Evolutionary conservation across 2,329 filamentous ascomycete species (phyloP).

Genomic region (Uncinocarpus reesii): DNA sequence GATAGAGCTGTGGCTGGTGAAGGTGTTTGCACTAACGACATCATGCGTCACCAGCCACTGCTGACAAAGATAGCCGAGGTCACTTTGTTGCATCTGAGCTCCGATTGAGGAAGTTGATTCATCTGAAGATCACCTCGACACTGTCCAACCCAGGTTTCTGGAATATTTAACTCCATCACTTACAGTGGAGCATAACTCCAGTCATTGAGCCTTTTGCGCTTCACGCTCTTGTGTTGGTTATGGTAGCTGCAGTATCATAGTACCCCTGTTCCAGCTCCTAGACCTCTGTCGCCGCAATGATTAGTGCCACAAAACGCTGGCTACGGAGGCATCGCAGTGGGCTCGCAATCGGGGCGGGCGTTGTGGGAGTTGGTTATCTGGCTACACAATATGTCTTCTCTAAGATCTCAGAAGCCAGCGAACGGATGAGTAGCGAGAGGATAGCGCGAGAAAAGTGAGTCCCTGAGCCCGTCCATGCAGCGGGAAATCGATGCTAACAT

Average conservation of each 20-base stretch:
- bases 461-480: not conserved
- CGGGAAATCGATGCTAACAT: not conserved
- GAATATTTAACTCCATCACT: not conserved
- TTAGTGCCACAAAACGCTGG: constrained; percentile 74
- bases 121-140: not conserved
- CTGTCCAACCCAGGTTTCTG: not conserved
- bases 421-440: constrained; percentile 92
- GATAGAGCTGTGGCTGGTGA: not conserved
- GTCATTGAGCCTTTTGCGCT: not conserved
- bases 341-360: constrained; percentile 75
- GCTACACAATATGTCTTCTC: constrained; percentile 84
- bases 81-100: not conserved
- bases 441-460: constrained; percentile 92
- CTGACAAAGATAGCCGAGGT: constrained; percentile 10
- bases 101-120: not conserved
- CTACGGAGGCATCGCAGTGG: constrained; percentile 82
- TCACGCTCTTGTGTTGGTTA: not conserved
- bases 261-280: not conserved
- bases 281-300: constrained; percentile 38
- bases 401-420: constrained; percentile 85
- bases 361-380: constrained; percentile 82
- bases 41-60: constrained; percentile 7
- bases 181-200: not conserved
- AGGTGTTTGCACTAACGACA: not conserved
- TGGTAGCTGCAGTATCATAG: not conserved